phyloP scores from a whole-genome alignment of 2,329 filamentous ascomycete species.

The Aspergillus ruber region DNA sequence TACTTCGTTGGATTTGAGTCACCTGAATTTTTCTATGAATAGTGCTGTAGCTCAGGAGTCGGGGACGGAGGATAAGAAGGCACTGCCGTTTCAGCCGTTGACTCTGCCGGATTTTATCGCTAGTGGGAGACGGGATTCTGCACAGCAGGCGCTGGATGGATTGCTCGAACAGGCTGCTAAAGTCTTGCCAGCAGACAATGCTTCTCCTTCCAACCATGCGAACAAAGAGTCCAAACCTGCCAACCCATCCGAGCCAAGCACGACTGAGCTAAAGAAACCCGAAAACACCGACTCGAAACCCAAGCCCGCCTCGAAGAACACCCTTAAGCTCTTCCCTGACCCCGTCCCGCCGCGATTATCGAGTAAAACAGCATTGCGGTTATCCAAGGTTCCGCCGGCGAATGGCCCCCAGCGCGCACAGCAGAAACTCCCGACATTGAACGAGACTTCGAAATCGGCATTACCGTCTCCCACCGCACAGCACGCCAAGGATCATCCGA shows the following conservation, averaged over 20 bases:
- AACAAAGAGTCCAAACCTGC: background rate
- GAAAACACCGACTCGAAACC: background rate
- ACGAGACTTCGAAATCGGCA: too few relatives aligned
- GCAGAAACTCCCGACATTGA: background rate
- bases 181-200: background rate
- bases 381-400: constrained; percentile 12
- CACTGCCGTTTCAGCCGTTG: constrained; percentile 14
- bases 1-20: constrained; percentile 25
- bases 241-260: too few relatives aligned
- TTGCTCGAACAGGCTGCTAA: too few relatives aligned
- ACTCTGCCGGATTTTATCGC: background rate
- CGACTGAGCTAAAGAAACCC: background rate
- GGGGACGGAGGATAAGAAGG: constrained; percentile 15
- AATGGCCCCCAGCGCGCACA: constrained; percentile 6
- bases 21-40: constrained; percentile 29
- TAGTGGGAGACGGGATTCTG: too few relatives aligned
- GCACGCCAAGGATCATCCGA: background rate
- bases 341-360: constrained; percentile 25
- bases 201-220: constrained; percentile 1
- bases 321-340: constrained; percentile 30
- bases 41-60: constrained; percentile 23
- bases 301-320: background rate
- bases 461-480: background rate
- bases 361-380: constrained; percentile 20
- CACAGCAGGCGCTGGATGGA: background rate